Conservation (phyloP, 495 filamentous ascomycete species). For the Arthonia radiata region DNA sequence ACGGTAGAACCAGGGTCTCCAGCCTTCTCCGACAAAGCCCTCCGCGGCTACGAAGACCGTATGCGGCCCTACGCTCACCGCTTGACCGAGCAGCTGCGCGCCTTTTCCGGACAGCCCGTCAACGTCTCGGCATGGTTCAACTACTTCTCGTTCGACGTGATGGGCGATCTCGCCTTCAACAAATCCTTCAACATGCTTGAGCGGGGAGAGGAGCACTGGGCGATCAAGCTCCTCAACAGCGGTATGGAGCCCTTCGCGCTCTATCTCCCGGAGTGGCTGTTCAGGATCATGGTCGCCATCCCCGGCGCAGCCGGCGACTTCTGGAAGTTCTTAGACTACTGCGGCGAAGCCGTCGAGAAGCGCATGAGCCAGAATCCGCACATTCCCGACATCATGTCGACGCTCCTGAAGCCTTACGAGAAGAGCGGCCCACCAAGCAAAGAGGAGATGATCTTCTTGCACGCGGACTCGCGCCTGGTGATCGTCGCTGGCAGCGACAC, state of each 20-base stretch:
- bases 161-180: conserved; percentile 20
- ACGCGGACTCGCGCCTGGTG: conserved; percentile 29
- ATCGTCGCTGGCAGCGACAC: conserved; percentile 25
- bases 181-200: conserved; percentile 21
- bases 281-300: conserved; percentile 3
- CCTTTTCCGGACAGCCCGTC: conserved; percentile 1
- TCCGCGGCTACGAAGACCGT: conserved; percentile 15
- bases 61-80: too few species aligned
- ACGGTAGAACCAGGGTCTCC: too few species aligned
- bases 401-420: conserved; percentile 6
- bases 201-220: conserved; percentile 28
- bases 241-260: conserved; percentile 1
- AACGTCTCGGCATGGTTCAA: conserved; percentile 18
- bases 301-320: conserved; percentile 3
- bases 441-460: conserved; percentile 6
- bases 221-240: conserved; percentile 6
- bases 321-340: conserved; percentile 4
- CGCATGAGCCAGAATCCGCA: conserved; percentile 5
- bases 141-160: conserved; percentile 21
- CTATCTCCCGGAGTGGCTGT: conserved; percentile 5
- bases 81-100: too few species aligned
- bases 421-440: conserved; percentile 3
- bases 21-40: conserved; percentile 15
- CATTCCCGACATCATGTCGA: conserved; percentile 9
- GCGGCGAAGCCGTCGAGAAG: conserved; percentile 7